A percentile compares a stretch with the other conserved stretches of the same genome.
These are phyloP conservation scores for Daphne laureola DNA, from an alignment of 441 rosid species.

Conservation along the genomic window DNA sequence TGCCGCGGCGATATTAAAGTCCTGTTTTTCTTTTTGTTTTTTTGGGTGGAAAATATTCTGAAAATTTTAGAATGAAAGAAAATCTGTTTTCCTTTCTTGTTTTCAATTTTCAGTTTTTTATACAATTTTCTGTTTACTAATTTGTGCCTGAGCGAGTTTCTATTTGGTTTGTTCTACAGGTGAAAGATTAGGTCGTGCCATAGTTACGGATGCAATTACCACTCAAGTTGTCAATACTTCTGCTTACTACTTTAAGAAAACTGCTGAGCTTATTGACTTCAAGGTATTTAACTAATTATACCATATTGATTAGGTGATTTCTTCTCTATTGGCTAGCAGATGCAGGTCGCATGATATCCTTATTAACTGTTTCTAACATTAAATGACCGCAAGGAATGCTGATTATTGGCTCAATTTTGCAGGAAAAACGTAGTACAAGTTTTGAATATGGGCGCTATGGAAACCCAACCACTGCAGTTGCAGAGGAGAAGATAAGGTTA, in stretches of 20 bases:
- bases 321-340: neutral
- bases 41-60: neutral
- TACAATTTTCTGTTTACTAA: too few relatives aligned
- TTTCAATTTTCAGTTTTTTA: too few relatives aligned
- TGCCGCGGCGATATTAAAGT: neutral
- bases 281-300: constrained; percentile 37
- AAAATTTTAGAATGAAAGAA: too few relatives aligned
- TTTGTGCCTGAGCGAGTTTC: neutral
- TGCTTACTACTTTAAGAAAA: constrained; percentile 82
- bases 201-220: constrained; percentile 92
- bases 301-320: too few relatives aligned
- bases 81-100: too few relatives aligned
- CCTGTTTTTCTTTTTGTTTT: neutral
- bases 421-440: constrained; percentile 80
- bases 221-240: constrained; percentile 94
- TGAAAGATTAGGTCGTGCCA: constrained; percentile 92
- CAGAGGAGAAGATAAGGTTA: constrained; percentile 86
- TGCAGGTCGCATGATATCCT: neutral
- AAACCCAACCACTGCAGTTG: constrained; percentile 85
- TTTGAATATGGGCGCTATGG: constrained; percentile 98
- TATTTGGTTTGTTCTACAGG: constrained; percentile 29
- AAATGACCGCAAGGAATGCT: neutral
- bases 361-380: neutral
- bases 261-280: constrained; percentile 81
- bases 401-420: constrained; percentile 1